Percentiles rank a stretch among this genome's conserved stretches.
Conservation (phyloP, 2,329 filamentous ascomycete genomes). For the Ascochyta fabae region DNA sequence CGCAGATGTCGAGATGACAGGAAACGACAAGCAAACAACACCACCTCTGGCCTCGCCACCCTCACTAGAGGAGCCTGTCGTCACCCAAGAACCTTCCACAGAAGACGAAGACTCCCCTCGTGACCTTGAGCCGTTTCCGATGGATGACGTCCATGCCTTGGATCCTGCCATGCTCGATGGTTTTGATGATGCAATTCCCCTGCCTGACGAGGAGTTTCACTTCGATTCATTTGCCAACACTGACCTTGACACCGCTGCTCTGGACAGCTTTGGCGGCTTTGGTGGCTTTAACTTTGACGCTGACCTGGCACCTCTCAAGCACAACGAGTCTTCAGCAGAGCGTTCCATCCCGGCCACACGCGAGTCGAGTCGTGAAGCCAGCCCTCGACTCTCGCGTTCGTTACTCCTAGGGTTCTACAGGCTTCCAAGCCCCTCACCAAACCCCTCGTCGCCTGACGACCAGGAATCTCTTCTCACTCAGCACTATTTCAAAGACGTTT, state of each 20-base stretch:
- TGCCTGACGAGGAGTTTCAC: constrained; percentile 32
- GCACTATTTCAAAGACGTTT: constrained; percentile 69
- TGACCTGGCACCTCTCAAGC: constrained; percentile 25
- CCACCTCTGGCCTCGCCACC: constrained; percentile 28
- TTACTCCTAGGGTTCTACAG: constrained; percentile 50
- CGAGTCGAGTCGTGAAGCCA: constrained; percentile 29
- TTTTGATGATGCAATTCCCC: constrained; percentile 28
- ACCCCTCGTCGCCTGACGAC: constrained; percentile 50
- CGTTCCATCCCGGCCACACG: constrained; percentile 21
- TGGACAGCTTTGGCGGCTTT: constrained; percentile 18
- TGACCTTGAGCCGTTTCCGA: constrained; percentile 34
- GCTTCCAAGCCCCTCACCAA: constrained; percentile 43
- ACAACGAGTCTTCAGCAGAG: constrained; percentile 25
- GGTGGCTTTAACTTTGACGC: constrained; percentile 30
- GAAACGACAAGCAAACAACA: constrained; percentile 23
- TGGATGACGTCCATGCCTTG: constrained; percentile 33
- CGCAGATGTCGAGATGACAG: constrained; percentile 17
- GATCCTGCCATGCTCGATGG: constrained; percentile 37
- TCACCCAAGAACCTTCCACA: constrained; percentile 30
- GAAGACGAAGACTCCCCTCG: constrained; percentile 35
- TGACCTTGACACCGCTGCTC: constrained; percentile 30
- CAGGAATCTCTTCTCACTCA: constrained; percentile 64
- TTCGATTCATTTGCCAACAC: constrained; percentile 37
- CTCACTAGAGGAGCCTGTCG: constrained; percentile 26
- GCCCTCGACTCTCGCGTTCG: constrained; percentile 43